Evolutionary conservation across 31 red algal species (phyloP).

Genomic region (Porphyra umbilicalis): DNA sequence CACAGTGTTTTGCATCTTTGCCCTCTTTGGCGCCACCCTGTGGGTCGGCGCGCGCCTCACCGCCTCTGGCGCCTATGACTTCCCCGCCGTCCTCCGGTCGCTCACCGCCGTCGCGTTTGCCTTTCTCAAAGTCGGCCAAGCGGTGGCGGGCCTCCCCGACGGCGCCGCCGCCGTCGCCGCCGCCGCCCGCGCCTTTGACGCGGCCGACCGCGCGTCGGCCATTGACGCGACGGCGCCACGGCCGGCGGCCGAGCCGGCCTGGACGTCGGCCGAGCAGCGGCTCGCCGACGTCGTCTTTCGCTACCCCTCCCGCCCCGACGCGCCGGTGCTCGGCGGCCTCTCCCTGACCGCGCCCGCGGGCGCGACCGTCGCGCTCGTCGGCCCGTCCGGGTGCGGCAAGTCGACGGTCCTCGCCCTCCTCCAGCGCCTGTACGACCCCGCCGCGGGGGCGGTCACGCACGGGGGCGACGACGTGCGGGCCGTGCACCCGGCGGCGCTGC

Average conservation of each 20-base stretch:
- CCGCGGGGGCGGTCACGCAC: conserved; percentile 5
- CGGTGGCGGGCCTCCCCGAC: conserved; percentile 27
- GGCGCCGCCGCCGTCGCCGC: conserved; percentile 28
- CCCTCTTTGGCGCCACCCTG: no score
- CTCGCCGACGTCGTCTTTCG: conserved; percentile 64
- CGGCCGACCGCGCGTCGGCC: conserved; percentile 21
- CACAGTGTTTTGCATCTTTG: no score
- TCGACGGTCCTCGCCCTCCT: conserved; percentile 26
- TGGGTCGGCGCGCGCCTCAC: no score
- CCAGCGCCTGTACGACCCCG: conserved; percentile 19
- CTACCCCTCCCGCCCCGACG: conserved; percentile 67
- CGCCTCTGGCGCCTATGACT: no score
- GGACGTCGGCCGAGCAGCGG: no score
- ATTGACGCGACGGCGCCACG: conserved; percentile 48
- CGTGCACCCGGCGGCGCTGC: conserved; percentile 34
- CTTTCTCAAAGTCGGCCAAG: conserved; percentile 24
- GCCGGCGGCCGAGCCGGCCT: conserved; percentile 24
- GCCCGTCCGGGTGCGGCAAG: conserved; percentile 47
- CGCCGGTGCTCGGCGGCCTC: conserved; percentile 54
- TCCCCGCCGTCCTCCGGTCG: no score
- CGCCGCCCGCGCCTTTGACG: conserved; percentile 32
- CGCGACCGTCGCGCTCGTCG: conserved; percentile 20
- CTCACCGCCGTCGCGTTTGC: no score
- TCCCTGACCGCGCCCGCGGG: conserved; percentile 19
- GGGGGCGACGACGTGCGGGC: conserved; percentile 25